Evolutionary conservation across 2,329 filamentous ascomycete genomes (phyloP).

Genomic region (Cladophialophora carrionii): DNA sequence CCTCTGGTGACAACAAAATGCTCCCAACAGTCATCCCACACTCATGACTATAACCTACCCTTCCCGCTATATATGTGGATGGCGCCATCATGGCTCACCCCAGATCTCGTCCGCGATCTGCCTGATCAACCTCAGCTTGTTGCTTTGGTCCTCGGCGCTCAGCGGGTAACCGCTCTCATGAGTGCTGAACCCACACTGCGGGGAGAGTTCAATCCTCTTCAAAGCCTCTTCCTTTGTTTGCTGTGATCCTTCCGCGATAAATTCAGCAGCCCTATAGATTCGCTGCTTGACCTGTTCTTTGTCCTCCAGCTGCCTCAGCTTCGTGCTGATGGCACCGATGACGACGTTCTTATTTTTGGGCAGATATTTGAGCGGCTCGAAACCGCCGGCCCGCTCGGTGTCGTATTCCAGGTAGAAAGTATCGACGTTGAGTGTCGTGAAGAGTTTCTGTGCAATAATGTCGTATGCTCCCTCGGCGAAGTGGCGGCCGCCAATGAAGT

Average conservation of each 20-base stretch:
- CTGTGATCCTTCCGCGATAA: constrained; percentile 65
- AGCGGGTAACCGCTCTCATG: constrained; percentile 71
- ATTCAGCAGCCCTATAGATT: constrained; percentile 62
- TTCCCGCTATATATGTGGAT: background rate
- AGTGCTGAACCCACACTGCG: constrained; percentile 70
- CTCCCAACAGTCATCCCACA: constrained; percentile 3
- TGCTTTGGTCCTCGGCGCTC: constrained; percentile 66
- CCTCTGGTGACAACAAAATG: constrained; percentile 23
- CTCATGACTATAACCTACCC: background rate
- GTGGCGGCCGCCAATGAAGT: constrained; percentile 64
- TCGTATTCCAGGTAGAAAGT: constrained; percentile 69
- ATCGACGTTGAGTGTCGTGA: constrained; percentile 60
- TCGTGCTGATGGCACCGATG: constrained; percentile 62
- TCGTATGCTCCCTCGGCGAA: constrained; percentile 67
- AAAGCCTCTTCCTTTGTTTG: constrained; percentile 67
- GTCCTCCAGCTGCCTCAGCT: constrained; percentile 61
- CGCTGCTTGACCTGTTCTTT: constrained; percentile 61
- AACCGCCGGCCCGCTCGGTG: constrained; percentile 62
- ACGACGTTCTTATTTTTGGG: constrained; percentile 63
- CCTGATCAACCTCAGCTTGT: constrained; percentile 68
- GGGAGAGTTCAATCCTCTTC: constrained; percentile 64
- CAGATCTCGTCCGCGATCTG: constrained; percentile 70
- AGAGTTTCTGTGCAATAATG: constrained; percentile 64
- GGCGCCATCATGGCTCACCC: constrained; percentile 50
- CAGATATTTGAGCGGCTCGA: constrained; percentile 61